phyloP scores from a whole-genome alignment of 148 eudicot species.

The Oxyria digyna region DNA sequence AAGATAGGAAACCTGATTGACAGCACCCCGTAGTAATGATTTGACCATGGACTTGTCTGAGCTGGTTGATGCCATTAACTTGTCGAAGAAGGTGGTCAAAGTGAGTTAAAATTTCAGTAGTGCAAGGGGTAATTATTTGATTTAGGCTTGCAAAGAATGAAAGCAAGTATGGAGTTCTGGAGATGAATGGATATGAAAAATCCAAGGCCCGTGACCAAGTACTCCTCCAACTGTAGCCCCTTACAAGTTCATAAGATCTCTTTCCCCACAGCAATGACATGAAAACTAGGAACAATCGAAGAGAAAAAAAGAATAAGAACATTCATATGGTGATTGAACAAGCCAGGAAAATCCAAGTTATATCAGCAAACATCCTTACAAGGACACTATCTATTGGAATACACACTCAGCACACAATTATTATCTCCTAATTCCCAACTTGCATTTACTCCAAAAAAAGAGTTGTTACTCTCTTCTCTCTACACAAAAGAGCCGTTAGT shows the following conservation, averaged over 20 bases:
- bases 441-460: no score
- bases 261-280: not conserved
- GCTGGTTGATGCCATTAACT: slow-evolving; percentile 15
- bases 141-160: not conserved
- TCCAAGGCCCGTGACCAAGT: not conserved
- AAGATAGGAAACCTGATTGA: slow-evolving; percentile 29
- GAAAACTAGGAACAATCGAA: not conserved
- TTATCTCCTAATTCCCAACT: no score
- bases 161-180: not conserved
- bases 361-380: no score
- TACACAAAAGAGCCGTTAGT: no score
- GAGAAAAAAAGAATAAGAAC: no score
- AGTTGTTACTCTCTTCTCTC: no score
- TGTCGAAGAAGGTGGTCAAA: slow-evolving; percentile 29
- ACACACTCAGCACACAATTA: no score
- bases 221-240: not conserved
- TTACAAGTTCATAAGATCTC: slow-evolving; percentile 1
- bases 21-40: slow-evolving; percentile 15
- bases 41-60: slow-evolving; percentile 11
- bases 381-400: no score
- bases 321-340: no score
- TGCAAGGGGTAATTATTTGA: not conserved
- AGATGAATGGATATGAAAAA: not conserved
- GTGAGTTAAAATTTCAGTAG: slow-evolving; percentile 21
- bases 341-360: no score